phyloP scores from a whole-genome alignment of 176 grass and related monocot species.

The Aegilops tauschii region DNA sequence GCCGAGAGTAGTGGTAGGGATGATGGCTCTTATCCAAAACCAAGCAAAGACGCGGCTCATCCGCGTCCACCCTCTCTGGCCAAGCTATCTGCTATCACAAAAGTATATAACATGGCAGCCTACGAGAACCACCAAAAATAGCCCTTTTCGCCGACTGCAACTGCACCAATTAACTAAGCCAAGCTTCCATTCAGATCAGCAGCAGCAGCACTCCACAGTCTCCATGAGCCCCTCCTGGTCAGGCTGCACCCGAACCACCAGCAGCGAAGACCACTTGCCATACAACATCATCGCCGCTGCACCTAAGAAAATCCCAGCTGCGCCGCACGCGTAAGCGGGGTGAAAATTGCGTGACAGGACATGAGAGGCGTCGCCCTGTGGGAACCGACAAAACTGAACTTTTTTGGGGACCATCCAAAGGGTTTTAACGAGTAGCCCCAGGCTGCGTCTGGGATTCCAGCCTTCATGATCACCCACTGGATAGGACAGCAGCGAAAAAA shows the following conservation, averaged over 20 bases:
- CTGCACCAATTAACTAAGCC: not conserved
- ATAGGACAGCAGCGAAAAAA: not conserved
- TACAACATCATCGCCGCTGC: not conserved
- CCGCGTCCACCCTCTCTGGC: not conserved
- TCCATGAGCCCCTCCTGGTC: slow-evolving; percentile 10
- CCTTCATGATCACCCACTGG: not conserved
- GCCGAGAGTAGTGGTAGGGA: not conserved
- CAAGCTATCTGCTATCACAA: not conserved
- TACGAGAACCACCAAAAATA: not conserved
- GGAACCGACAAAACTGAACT: not conserved
- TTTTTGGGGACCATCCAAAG: not conserved
- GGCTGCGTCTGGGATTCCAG: too few species aligned
- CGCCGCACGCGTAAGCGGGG: not conserved
- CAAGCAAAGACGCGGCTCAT: not conserved
- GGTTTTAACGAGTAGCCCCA: too few species aligned
- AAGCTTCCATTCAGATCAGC: not conserved
- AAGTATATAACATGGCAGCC: not conserved
- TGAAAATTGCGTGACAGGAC: not conserved
- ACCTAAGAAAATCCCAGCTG: not conserved
- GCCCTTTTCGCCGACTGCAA: not conserved
- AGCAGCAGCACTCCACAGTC: not conserved
- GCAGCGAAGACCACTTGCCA: not conserved
- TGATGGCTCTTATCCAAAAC: not conserved
- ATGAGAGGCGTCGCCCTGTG: not conserved
- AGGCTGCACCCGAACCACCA: not conserved